Conservation (phyloP, 1,284 basidiomycete genomes). For the Rhodotorula sp. region DNA sequence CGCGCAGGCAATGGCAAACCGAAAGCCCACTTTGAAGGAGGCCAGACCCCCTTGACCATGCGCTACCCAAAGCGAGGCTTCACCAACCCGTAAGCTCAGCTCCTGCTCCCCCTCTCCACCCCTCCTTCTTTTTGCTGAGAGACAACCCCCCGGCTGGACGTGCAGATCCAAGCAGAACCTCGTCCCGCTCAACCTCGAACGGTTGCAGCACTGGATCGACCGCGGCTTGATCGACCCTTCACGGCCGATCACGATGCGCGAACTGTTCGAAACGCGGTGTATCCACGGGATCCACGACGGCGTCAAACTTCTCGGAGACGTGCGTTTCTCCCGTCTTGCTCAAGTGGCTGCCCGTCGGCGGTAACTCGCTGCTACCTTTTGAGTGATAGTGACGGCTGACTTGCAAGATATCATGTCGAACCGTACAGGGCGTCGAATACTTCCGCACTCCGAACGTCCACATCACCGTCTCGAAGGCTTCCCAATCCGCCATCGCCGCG, state of each 20-base stretch:
- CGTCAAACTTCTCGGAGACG: conserved; percentile 84
- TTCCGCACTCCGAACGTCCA: conserved; percentile 69
- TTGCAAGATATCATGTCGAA: background rate
- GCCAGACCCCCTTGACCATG: conserved; percentile 91
- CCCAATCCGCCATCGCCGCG: conserved; percentile 78
- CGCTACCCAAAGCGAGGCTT: conserved; percentile 93
- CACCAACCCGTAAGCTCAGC: conserved; percentile 67
- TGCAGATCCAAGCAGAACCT: conserved; percentile 29
- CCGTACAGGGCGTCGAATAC: conserved; percentile 61
- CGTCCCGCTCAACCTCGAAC: conserved; percentile 72
- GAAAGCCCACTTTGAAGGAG: conserved; percentile 77
- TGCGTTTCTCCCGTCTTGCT: conserved; percentile 50
- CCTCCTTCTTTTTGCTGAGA: too few species aligned
- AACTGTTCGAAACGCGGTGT: conserved; percentile 80
- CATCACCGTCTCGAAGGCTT: conserved; percentile 80
- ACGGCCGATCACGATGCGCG: conserved; percentile 82
- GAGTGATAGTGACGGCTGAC: too few species aligned
- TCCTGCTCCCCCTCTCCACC: too few species aligned
- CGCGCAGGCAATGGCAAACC: conserved; percentile 87
- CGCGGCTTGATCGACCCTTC: conserved; percentile 74
- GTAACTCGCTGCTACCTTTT: too few species aligned
- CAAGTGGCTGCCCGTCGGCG: too few species aligned
- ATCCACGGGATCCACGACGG: conserved; percentile 85
- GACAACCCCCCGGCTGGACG: background rate
- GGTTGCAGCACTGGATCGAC: conserved; percentile 88